Percentiles rank a stretch among this genome's conserved stretches.
Evolutionary conservation across 208 protist species (phyloP).

Genomic region (Herpetomonas samuelpessoai): DNA sequence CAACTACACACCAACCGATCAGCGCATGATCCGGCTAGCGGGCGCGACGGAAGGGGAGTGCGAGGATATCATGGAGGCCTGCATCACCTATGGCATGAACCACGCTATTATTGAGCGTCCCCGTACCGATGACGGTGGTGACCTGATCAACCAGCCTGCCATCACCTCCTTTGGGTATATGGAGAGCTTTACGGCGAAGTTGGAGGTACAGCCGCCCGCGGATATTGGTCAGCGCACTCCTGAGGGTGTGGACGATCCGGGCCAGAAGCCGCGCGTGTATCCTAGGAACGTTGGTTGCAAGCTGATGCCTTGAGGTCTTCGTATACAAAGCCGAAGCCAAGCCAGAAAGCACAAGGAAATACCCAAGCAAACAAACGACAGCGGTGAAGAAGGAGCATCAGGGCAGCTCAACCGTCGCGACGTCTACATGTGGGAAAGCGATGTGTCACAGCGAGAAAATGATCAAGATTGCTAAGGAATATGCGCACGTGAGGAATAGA

Average conservation of each 20-base stretch:
- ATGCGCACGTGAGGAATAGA: too few species aligned
- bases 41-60: constrained; percentile 89
- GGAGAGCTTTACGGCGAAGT: constrained; percentile 83
- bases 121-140: constrained; percentile 82
- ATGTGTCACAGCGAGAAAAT: too few species aligned
- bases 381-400: too few species aligned
- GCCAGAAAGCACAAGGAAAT: too few species aligned
- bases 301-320: constrained; percentile 87
- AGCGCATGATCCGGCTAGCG: constrained; percentile 86
- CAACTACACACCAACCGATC: constrained; percentile 85
- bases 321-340: too few species aligned
- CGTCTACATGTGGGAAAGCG: too few species aligned
- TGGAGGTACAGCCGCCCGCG: constrained; percentile 76
- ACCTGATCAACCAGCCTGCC: constrained; percentile 81
- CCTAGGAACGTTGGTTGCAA: constrained; percentile 85
- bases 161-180: constrained; percentile 90
- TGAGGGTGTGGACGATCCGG: constrained; percentile 88
- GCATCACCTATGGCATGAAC: constrained; percentile 87
- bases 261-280: constrained; percentile 82
- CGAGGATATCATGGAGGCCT: constrained; percentile 89
- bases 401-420: too few species aligned
- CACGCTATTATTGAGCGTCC: constrained; percentile 86
- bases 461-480: too few species aligned
- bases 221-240: constrained; percentile 82
- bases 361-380: too few species aligned